Conservation (phyloP, 768 basidiomycete species). For the Lactarius indigo region DNA sequence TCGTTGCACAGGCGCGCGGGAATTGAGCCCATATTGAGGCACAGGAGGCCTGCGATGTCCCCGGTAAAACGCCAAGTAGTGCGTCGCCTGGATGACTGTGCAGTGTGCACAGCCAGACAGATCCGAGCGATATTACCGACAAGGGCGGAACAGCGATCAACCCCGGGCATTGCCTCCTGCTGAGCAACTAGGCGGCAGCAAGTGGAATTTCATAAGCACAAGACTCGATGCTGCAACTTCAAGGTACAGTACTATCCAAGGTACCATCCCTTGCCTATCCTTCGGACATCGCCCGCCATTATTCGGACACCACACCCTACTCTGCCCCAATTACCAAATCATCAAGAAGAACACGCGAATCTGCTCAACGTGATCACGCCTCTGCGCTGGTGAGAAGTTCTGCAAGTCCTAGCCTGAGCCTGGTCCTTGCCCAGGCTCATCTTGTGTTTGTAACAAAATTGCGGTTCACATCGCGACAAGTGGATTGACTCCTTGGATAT, state of each 20-base stretch:
- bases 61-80: background rate
- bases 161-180: background rate
- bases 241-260: background rate
- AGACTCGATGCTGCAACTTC: too few relatives aligned
- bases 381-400: too few relatives aligned
- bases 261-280: background rate
- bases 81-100: background rate
- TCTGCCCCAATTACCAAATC: background rate
- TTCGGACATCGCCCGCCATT: background rate
- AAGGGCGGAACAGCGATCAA: background rate
- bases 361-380: background rate
- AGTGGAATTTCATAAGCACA: background rate
- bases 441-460: too few relatives aligned
- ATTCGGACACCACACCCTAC: background rate
- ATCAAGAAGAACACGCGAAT: background rate
- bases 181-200: background rate
- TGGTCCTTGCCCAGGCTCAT: too few relatives aligned
- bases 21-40: too few relatives aligned
- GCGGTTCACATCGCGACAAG: too few relatives aligned
- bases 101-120: background rate
- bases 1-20: too few relatives aligned
- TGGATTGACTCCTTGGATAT: too few relatives aligned
- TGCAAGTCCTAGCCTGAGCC: too few relatives aligned
- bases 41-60: background rate
- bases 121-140: background rate